Conservation (phyloP, 2,329 filamentous ascomycete species). For the Endoconidiophora polonica region DNA sequence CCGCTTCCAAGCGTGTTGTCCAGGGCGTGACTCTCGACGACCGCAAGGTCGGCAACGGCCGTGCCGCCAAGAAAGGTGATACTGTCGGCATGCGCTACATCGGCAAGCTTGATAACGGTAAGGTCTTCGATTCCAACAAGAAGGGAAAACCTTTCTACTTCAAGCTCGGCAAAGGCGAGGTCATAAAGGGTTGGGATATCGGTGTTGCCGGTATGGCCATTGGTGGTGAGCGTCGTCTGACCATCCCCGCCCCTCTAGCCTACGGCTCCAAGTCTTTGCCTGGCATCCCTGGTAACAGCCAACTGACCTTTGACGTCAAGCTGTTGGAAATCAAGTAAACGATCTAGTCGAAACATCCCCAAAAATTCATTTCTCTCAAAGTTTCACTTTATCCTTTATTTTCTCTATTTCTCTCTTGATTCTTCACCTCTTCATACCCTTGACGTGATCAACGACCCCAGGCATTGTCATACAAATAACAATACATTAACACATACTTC, state of each 20-base stretch:
- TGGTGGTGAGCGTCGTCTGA: constrained; percentile 84
- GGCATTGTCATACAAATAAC: neutral
- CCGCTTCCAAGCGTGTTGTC: constrained; percentile 58
- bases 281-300: constrained; percentile 83
- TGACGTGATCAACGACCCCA: constrained; percentile 8
- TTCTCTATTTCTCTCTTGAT: neutral
- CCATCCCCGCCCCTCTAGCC: constrained; percentile 69
- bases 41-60: constrained; percentile 77
- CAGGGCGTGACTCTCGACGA: constrained; percentile 88
- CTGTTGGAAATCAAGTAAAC: constrained; percentile 65
- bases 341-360: neutral
- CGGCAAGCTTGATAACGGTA: constrained; percentile 85
- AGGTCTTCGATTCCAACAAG: constrained; percentile 98
- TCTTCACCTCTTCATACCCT: constrained; percentile 1
- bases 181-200: constrained; percentile 98
- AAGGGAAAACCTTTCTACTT: constrained; percentile 96
- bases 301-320: constrained; percentile 83
- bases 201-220: constrained; percentile 84
- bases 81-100: constrained; percentile 93
- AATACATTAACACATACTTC: neutral
- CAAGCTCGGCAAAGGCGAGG: constrained; percentile 84
- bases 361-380: neutral
- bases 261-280: constrained; percentile 75
- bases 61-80: constrained; percentile 76
- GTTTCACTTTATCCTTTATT: neutral